Evolutionary conservation across 768 basidiomycete genomes (phyloP), one percentile per base, ranked within the genome.

Genomic region (Ramaria sp.): DNA sequence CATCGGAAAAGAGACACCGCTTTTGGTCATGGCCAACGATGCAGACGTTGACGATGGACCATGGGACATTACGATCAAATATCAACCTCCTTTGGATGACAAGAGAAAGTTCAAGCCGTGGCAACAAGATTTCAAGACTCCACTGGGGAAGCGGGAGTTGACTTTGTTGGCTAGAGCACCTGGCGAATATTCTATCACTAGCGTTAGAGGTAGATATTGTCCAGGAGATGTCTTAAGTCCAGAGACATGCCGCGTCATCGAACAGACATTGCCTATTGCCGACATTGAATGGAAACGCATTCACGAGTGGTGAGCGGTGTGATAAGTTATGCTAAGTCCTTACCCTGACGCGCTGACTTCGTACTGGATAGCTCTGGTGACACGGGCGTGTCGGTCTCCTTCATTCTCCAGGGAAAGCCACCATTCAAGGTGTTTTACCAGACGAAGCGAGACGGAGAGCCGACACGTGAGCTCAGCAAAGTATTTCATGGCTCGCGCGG

Each of bases 261-360:
- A 91, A 67, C 78, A 80, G 60, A 88, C 90, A 4, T 64, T 77
- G 31, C 93, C 93, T 2, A 82, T 80, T 3, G 88, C 91, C 22
- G 85, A 94, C 64, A 88, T 95, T 59, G 80, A 86, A 69, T 91
- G 90, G 82, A 88, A 84, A 63, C 84, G 84, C 51, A 87, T 94
- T 58, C 89, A 92, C 59, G 91, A 94, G 73, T 93, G 92, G 92
- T 90, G 61, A 62, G 73, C 67, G 11, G 22, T 39, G 4, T 37
- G 12, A 3, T 38, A 15, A 4, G 3, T 20, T n/a, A 10, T 20
- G 13, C 6, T 52, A 34, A 57, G 3, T 47, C 15, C 42, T 38
- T 17, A 31, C 34, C 1, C 20, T 31, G 49, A n/a, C 37, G 43
- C 34, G 13, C 20, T 31, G 49, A n/a, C 37, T 46, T 60, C 46